Base-by-base conservation (phyloP, 2,329 filamentous ascomycete species). In the Hymenotorrendiella dingleyae region DNA sequence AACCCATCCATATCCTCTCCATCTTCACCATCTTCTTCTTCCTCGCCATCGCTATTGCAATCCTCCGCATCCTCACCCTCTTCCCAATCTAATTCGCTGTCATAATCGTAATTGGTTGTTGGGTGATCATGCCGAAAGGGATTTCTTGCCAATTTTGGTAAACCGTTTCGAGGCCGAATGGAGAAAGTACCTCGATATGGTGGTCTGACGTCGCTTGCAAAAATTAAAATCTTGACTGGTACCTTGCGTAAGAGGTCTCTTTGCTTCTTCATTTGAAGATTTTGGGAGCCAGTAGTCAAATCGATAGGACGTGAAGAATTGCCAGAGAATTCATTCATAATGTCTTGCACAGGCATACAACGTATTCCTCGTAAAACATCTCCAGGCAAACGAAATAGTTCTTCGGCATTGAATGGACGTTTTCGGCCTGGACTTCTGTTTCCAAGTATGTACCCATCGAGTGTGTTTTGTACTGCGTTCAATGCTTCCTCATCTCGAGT, bases 11-110 rank as follows among this genome's bases (percentile, higher is more conserved):
- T 79, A 73, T 58, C 83, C 74, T 57, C 83, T 72, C 79, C 80
- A 82, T 76, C 76, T 21, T 74, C 81, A 16, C 82, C 69, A 2
- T 82, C 74, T 11, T 79, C 80, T 3, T 86, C 73, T 37, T 84
- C 80, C 32, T 85, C 83, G 20, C 84, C 83, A 22, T 82, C 77
- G 22, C 68, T 70, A 33, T 69, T 63, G 6, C 74, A 57, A 45
- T 78, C 74, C 47, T 79, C 77, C 10, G 72, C 76, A 48, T 60
- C 60, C 28, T 88, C 86, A 51, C 75, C 74, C 58, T 89, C 83
- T 36, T 80, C 73, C 86, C 86, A 94, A 60, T 93, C 87, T 5
- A 78, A 85, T 61, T 94, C 86, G 3, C 86, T 91, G 57, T 93
- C 86, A 59, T 91, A 89, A 50, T 89, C 86, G 60, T 94, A 94